Percentiles rank a stretch among this genome's conserved stretches.
Conservation (phyloP, 225 moss, liverwort and hornwort genomes). For the Pseudoscleropodium purum region DNA sequence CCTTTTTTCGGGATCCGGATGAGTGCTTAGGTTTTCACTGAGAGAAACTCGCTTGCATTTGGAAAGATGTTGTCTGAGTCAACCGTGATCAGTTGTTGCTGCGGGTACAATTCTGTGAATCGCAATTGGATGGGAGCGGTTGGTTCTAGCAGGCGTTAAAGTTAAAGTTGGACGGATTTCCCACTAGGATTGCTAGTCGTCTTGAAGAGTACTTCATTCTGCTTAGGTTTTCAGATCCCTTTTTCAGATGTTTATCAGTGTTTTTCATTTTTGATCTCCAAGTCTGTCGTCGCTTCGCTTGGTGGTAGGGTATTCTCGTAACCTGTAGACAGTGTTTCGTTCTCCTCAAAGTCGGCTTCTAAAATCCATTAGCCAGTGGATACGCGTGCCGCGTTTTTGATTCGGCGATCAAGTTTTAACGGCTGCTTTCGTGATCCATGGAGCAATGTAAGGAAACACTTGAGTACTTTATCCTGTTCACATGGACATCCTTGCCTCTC, state of each 20-base stretch:
- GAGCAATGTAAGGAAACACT: neutral
- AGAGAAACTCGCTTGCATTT: neutral
- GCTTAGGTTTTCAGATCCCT: neutral
- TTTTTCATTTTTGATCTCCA: neutral
- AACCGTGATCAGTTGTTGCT: neutral
- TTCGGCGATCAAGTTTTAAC: neutral
- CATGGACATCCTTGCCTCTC: neutral
- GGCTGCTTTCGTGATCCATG: neutral
- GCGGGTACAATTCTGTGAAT: neutral
- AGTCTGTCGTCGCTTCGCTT: neutral
- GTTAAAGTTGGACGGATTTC: neutral
- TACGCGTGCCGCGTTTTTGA: neutral
- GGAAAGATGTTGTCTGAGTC: neutral
- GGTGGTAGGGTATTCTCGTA: neutral
- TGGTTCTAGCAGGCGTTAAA: neutral
- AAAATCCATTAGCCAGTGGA: neutral
- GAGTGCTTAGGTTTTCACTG: neutral
- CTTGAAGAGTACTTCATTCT: neutral
- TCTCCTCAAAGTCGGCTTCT: neutral
- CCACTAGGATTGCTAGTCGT: neutral
- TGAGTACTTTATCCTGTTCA: neutral
- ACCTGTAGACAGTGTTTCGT: neutral
- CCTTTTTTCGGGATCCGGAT: neutral
- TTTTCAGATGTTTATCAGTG: neutral
- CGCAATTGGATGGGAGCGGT: neutral